Evolutionary conservation across 2,329 filamentous ascomycete genomes (phyloP).

Genomic region (Fusarium phyllophilum): DNA sequence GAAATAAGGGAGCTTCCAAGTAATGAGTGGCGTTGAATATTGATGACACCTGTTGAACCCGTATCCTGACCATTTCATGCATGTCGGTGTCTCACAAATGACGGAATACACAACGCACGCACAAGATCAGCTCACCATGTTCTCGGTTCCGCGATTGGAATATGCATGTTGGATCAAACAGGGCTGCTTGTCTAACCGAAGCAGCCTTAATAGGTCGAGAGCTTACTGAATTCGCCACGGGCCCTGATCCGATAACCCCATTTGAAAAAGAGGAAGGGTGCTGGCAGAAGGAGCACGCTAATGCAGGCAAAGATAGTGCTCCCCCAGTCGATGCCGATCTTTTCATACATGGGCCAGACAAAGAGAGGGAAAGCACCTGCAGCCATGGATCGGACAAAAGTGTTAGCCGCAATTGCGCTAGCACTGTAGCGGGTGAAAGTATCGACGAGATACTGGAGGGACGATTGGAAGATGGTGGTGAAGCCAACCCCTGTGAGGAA

Average conservation of each 20-base stretch:
- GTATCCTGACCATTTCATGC: not conserved
- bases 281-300: not conserved
- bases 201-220: not conserved
- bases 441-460: not conserved
- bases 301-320: conserved; percentile 1
- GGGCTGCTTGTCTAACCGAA: not conserved
- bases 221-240: not conserved
- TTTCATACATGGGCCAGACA: not conserved
- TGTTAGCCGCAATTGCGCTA: not conserved
- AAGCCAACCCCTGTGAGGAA: not conserved
- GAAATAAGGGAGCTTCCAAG: fast-evolving
- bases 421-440: not conserved
- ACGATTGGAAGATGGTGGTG: conserved; percentile 1
- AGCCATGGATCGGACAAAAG: not conserved
- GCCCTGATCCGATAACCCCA: not conserved
- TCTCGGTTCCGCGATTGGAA: not conserved
- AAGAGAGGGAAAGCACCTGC: not conserved
- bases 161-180: not conserved
- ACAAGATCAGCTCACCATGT: not conserved
- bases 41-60: not conserved
- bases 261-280: not conserved
- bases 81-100: not conserved
- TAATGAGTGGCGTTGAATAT: not conserved
- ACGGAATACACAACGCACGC: not conserved
- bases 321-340: not conserved